Conservation (phyloP, 2,329 filamentous ascomycete genomes). For the Zalaria sp. region DNA sequence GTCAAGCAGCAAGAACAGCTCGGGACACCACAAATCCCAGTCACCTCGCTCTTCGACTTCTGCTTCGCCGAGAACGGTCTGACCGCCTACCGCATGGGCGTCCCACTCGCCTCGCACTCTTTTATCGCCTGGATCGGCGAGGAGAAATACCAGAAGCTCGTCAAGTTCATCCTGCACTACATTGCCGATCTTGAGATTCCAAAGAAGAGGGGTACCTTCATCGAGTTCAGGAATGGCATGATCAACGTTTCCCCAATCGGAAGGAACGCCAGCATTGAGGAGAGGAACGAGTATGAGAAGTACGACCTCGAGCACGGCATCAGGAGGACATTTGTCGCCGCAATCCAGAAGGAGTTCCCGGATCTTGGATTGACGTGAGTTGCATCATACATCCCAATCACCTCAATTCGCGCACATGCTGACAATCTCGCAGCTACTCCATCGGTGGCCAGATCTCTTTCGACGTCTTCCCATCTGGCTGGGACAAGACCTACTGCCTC, state of each 20-base stretch:
- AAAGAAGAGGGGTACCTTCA: constrained; percentile 69
- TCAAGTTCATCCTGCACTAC: constrained; percentile 65
- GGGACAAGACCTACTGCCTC: constrained; percentile 98
- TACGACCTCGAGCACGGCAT: constrained; percentile 71
- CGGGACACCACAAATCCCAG: constrained; percentile 51
- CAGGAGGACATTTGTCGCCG: constrained; percentile 60
- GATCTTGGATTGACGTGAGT: constrained; percentile 73
- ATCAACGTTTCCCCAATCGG: constrained; percentile 75
- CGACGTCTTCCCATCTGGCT: constrained; percentile 90
- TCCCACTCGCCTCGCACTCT: constrained; percentile 59
- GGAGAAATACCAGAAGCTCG: constrained; percentile 65
- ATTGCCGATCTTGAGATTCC: constrained; percentile 73
- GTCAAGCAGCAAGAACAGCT: constrained; percentile 94
- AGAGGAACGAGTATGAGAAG: constrained; percentile 68
- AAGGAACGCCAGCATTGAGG: constrained; percentile 67
- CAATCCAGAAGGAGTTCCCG: constrained; percentile 66
- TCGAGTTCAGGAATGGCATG: constrained; percentile 88
- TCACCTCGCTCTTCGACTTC: constrained; percentile 87
- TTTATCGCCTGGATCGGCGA: constrained; percentile 93
- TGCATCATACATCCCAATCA: background rate
- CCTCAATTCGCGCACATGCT: background rate
- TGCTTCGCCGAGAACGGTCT: constrained; percentile 96
- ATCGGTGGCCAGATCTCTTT: constrained; percentile 98
- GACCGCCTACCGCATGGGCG: constrained; percentile 73
- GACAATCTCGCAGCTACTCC: constrained; percentile 53